Conservation (phyloP, 140 eudicot genomes). For the Senecio squalidus region DNA sequence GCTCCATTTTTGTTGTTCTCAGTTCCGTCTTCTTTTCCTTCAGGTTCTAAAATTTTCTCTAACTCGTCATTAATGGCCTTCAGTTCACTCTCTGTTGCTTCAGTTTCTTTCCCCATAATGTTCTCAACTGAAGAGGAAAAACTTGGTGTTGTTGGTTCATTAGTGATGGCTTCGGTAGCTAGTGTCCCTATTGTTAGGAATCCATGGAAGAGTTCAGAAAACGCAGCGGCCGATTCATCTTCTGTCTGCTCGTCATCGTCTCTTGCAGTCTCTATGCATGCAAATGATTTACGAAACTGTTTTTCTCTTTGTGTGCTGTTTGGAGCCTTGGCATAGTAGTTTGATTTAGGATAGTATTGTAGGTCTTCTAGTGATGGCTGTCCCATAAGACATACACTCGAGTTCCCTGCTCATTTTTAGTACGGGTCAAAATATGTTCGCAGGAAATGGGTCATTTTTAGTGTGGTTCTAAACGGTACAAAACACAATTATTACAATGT, state of each 20-base stretch:
- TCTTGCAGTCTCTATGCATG: constrained; percentile 54
- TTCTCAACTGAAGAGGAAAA: constrained; percentile 50
- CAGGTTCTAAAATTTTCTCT: constrained; percentile 57
- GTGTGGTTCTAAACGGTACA: background rate
- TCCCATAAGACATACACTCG: constrained; percentile 52
- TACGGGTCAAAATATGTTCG: background rate
- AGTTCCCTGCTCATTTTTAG: constrained; percentile 29
- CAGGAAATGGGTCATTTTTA: background rate
- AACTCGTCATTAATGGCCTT: constrained; percentile 64
- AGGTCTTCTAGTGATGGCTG: constrained; percentile 53
- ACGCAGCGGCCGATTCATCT: constrained; percentile 38
- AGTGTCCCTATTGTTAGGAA: constrained; percentile 88
- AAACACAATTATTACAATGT: background rate
- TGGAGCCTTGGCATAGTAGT: constrained; percentile 31
- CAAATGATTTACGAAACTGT: constrained; percentile 51
- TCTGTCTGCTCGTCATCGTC: constrained; percentile 33
- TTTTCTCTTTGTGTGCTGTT: constrained; percentile 37
- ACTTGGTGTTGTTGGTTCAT: constrained; percentile 66
- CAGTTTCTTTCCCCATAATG: constrained; percentile 49
- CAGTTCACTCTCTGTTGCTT: constrained; percentile 56
- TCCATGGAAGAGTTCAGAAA: constrained; percentile 67
- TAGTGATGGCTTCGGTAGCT: constrained; percentile 29
- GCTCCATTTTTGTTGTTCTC: constrained; percentile 40
- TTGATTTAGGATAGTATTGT: constrained; percentile 51
- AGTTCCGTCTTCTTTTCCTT: constrained; percentile 37